Percentiles rank a stretch among this genome's conserved stretches.
These are phyloP conservation scores for Mucor ambiguus DNA, from an alignment of 371 early-diverging fungal genomes.

Conservation along the genomic window DNA sequence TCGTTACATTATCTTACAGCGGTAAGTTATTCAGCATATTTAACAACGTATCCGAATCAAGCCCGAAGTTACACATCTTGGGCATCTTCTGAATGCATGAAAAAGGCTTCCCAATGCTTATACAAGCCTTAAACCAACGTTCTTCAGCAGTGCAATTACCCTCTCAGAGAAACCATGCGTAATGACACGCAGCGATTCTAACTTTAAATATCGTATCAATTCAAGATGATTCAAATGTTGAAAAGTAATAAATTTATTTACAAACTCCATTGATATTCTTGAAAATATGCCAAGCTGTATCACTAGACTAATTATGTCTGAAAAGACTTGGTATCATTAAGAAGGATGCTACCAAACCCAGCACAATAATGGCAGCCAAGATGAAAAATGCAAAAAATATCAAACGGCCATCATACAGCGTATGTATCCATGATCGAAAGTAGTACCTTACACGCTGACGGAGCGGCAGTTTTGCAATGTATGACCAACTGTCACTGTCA, in stretches of 20 bases:
- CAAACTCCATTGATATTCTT: constrained; percentile 2
- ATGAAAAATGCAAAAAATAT: constrained; percentile 12
- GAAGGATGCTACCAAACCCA: neutral
- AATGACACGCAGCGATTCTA: neutral
- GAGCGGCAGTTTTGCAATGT: neutral
- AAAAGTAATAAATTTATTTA: constrained; percentile 5
- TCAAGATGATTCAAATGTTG: neutral
- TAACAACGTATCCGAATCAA: neutral
- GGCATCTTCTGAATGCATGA: neutral
- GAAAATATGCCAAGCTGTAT: neutral
- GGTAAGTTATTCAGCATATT: neutral
- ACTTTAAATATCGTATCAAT: neutral
- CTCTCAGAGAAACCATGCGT: neutral
- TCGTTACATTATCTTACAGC: neutral
- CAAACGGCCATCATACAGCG: constrained; percentile 4
- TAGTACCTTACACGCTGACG: neutral
- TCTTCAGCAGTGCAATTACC: neutral
- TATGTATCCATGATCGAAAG: constrained; percentile 9
- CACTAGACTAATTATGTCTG: neutral
- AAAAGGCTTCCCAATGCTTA: neutral
- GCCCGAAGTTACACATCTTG: constrained; percentile 1
- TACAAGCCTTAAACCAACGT: neutral
- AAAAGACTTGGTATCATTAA: constrained; percentile 14
- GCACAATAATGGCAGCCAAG: neutral
- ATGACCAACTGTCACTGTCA: neutral